phyloP scores from a whole-genome alignment of 1,284 basidiomycete genomes.

The Cryptococcus sp. region DNA sequence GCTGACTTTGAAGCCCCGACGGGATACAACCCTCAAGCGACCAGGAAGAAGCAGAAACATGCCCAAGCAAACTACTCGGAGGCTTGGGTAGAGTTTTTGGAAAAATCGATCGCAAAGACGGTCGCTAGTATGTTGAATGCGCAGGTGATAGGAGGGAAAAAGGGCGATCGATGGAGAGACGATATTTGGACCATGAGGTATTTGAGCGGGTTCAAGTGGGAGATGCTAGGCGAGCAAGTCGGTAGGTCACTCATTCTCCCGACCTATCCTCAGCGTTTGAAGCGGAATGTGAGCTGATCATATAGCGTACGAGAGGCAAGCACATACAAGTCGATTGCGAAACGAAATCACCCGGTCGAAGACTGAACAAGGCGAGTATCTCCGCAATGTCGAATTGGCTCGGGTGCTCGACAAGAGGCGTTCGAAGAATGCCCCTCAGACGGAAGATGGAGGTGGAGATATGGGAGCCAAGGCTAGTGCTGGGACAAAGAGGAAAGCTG shows the following conservation, averaged over 20 bases:
- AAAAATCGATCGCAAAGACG: conserved; percentile 83
- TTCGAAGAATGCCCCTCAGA: conserved; percentile 55
- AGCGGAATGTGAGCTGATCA: not conserved
- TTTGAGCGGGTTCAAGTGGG: conserved; percentile 96
- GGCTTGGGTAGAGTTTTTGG: conserved; percentile 97
- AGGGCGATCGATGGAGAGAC: conserved; percentile 77
- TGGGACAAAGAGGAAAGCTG: conserved; percentile 2
- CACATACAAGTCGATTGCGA: conserved; percentile 79
- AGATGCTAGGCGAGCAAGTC: conserved; percentile 97
- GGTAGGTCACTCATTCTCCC: conserved; percentile 55
- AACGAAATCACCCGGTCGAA: conserved; percentile 84
- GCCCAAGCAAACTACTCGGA: conserved; percentile 84
- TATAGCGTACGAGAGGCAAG: conserved; percentile 84
- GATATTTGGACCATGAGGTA: conserved; percentile 99
- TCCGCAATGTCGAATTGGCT: conserved; percentile 90
- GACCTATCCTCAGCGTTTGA: not conserved
- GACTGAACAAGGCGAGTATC: conserved; percentile 85
- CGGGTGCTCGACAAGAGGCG: conserved; percentile 82
- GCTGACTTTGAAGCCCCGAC: too few relatives aligned
- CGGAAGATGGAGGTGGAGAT: conserved; percentile 10
- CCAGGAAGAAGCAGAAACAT: conserved; percentile 53
- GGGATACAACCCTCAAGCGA: conserved; percentile 32
- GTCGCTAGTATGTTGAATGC: conserved; percentile 96
- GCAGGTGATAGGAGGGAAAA: conserved; percentile 89
- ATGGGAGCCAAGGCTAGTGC: conserved; percentile 2